Conservation (phyloP, 148 eudicot species). For the Fagopyrum tataricum region DNA sequence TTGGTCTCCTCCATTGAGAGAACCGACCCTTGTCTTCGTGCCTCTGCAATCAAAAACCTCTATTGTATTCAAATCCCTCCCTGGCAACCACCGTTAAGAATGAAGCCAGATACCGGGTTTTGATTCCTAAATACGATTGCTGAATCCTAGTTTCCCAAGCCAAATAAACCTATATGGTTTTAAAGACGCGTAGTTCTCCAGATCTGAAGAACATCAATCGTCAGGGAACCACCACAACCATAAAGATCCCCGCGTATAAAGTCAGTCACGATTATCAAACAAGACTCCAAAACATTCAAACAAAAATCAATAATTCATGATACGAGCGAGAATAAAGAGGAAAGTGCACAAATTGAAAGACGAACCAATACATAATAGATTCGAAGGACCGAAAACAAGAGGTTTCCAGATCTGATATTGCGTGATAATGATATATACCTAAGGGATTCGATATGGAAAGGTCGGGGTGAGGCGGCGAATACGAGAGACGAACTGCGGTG, state of each 20-base stretch:
- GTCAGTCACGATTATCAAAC: background rate
- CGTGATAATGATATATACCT: background rate
- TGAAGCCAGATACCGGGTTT: background rate
- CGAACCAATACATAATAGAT: background rate
- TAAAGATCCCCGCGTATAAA: background rate
- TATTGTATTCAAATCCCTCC: background rate
- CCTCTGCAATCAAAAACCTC: background rate
- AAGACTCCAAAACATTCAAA: background rate
- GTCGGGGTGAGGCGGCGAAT: constrained; percentile 5
- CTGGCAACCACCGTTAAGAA: background rate
- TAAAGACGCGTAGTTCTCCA: background rate
- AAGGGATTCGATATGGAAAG: background rate
- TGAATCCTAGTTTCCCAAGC: background rate
- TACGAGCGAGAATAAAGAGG: background rate
- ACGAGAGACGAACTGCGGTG: background rate
- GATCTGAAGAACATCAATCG: constrained; percentile 3
- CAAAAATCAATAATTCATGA: background rate
- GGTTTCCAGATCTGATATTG: background rate
- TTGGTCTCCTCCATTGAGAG: background rate
- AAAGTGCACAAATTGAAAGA: background rate
- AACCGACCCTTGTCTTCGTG: background rate
- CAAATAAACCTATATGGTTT: background rate
- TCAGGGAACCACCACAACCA: background rate
- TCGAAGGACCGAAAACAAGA: background rate
- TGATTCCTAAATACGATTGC: background rate